Evolutionary conservation across 331 rosid species (phyloP).

Genomic region (Acacia concinna): DNA sequence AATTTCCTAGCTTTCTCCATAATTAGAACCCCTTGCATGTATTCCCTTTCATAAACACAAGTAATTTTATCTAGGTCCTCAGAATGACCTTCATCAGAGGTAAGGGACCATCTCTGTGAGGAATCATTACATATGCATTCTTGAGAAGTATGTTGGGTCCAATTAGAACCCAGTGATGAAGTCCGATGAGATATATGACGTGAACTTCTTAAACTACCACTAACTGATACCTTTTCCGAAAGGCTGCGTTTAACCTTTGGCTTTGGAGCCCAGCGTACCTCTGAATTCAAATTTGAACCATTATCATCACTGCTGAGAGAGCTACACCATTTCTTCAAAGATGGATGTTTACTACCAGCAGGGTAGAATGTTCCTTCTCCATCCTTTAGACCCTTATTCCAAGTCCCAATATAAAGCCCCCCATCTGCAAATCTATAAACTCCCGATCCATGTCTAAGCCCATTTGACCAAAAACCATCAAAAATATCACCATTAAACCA

Average conservation of each 20-base stretch:
- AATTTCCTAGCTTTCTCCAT: constrained; percentile 54
- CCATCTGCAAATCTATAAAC: constrained; percentile 72
- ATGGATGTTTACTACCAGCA: constrained; percentile 52
- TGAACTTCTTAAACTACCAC: constrained; percentile 47
- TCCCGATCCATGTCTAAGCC: constrained; percentile 75
- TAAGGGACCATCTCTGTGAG: constrained; percentile 36
- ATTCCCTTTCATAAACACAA: constrained; percentile 73
- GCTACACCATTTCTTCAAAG: constrained; percentile 50
- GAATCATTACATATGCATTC: constrained; percentile 33
- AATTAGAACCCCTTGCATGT: constrained; percentile 78
- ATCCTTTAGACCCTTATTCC: constrained; percentile 78
- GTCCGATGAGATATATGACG: constrained; percentile 48
- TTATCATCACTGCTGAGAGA: constrained; percentile 34
- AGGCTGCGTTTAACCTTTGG: constrained; percentile 55
- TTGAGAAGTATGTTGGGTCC: constrained; percentile 29
- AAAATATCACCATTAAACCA: constrained; percentile 75
- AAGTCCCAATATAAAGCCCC: constrained; percentile 68
- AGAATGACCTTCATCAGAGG: constrained; percentile 42
- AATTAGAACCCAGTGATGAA: constrained; percentile 38
- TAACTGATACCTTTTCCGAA: constrained; percentile 45
- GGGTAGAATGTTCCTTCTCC: constrained; percentile 84
- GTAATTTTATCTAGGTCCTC: constrained; percentile 34
- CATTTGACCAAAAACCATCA: constrained; percentile 76
- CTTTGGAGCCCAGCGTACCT: constrained; percentile 32
- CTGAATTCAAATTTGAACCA: constrained; percentile 41